phyloP scores from a whole-genome alignment of 495 filamentous ascomycete genomes.

The Neurospora sp. region DNA sequence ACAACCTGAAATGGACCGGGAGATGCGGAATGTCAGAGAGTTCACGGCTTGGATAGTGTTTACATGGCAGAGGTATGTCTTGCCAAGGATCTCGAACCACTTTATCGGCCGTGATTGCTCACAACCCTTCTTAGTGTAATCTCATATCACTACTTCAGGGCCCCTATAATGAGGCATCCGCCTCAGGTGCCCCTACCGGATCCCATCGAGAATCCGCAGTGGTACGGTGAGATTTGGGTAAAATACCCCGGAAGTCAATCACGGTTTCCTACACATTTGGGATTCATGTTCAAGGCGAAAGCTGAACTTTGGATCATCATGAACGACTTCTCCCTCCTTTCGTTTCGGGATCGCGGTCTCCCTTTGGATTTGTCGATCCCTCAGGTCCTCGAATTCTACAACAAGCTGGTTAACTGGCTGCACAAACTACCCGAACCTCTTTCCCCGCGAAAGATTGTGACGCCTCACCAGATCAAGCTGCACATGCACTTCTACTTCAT shows the following conservation, averaged over 20 bases:
- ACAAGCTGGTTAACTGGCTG: conserved; percentile 17
- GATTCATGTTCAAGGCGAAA: conserved; percentile 21
- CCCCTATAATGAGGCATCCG: conserved; percentile 15
- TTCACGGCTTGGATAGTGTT: conserved; percentile 31
- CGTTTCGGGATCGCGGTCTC: conserved; percentile 7
- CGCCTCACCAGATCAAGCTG: conserved; percentile 29
- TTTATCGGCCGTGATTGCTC: conserved; percentile 1
- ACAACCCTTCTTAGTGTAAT: conserved; percentile 4
- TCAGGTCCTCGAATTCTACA: conserved; percentile 21
- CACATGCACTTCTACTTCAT: conserved; percentile 22
- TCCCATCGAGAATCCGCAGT: conserved; percentile 17
- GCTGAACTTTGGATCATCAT: conserved; percentile 25
- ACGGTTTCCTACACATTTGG: conserved; percentile 17
- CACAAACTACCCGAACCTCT: conserved; percentile 23
- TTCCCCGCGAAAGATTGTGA: conserved; percentile 22
- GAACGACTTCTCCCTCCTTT: conserved; percentile 15
- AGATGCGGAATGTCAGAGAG: conserved; percentile 15
- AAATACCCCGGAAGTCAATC: conserved; percentile 21
- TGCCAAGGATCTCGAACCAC: neutral
- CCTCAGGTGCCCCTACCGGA: conserved; percentile 23
- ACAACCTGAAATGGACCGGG: neutral
- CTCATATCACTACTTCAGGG: conserved; percentile 20
- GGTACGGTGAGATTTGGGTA: conserved; percentile 31
- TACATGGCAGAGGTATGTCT: conserved; percentile 27
- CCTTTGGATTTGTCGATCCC: conserved; percentile 6